Conservation (phyloP, 2,329 filamentous ascomycete genomes). For the Penicillium sp. region DNA sequence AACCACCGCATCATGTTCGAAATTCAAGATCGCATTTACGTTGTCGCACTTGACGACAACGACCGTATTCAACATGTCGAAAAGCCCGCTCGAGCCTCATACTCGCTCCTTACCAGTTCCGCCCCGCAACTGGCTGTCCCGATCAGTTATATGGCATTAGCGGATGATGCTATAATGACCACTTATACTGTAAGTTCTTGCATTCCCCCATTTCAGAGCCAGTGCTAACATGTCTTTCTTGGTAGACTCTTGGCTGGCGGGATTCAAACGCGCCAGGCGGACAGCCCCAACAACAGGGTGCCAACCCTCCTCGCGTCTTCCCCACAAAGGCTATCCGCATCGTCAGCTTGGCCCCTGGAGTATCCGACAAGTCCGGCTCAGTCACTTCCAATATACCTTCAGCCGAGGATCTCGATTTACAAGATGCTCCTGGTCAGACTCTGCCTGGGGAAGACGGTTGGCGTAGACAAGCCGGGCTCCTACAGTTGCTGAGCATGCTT, state of each 20-base stretch:
- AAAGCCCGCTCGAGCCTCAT: constrained; percentile 28
- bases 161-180: constrained; percentile 51
- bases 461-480: constrained; percentile 23
- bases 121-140: constrained; percentile 44
- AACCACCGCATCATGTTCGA: constrained; percentile 49
- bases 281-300: constrained; percentile 15
- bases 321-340: constrained; percentile 46
- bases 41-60: constrained; percentile 43
- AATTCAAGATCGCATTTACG: constrained; percentile 46
- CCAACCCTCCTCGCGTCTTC: constrained; percentile 35
- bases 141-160: constrained; percentile 51
- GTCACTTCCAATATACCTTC: background rate
- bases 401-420: background rate
- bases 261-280: constrained; percentile 23
- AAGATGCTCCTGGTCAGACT: constrained; percentile 1
- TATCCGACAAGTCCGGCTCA: constrained; percentile 8
- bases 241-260: constrained; percentile 35
- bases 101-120: constrained; percentile 39
- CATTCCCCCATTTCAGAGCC: too few relatives aligned
- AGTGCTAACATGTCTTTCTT: constrained; percentile 13
- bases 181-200: constrained; percentile 43
- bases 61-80: constrained; percentile 27
- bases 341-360: constrained; percentile 39
- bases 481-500: constrained; percentile 31
- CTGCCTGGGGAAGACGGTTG: constrained; percentile 18